Conservation (phyloP, 169 alveolate species). For the Plasmodium cynomolgi region DNA sequence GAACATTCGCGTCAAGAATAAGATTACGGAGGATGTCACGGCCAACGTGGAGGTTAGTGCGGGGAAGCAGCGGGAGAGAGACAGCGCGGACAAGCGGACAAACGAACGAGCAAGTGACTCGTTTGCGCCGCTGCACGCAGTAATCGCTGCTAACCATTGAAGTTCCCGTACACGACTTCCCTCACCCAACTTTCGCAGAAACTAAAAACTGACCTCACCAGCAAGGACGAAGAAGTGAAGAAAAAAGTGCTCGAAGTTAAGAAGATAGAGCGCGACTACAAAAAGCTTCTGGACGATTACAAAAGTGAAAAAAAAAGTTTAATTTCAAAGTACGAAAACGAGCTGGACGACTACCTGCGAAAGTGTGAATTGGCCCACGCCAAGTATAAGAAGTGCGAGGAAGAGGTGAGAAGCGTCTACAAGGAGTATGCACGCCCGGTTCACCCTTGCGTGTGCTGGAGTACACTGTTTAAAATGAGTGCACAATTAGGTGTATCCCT, state of each 20-base stretch:
- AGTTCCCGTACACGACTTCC: background rate
- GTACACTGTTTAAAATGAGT: background rate
- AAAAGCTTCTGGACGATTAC: slow-evolving; percentile 56
- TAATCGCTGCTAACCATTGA: background rate
- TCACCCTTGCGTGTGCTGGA: background rate
- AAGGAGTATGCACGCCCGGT: background rate
- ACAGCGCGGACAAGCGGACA: background rate
- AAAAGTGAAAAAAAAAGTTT: slow-evolving; percentile 58
- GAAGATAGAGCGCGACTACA: slow-evolving; percentile 62
- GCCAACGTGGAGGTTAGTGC: slow-evolving; percentile 42
- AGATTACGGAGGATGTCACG: slow-evolving; percentile 51
- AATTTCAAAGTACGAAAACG: slow-evolving; percentile 67
- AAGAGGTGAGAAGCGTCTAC: slow-evolving; percentile 20
- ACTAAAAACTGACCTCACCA: slow-evolving; percentile 23
- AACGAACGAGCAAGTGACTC: background rate
- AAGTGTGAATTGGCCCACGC: slow-evolving; percentile 67
- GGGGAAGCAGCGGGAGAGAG: background rate
- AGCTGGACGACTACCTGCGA: slow-evolving; percentile 37
- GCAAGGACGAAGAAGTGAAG: slow-evolving; percentile 62
- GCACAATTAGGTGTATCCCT: background rate
- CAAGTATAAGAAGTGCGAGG: slow-evolving; percentile 55
- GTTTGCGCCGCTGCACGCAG: background rate
- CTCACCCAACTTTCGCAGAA: slow-evolving; percentile 3
- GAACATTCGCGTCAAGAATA: slow-evolving; percentile 39
- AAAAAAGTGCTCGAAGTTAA: slow-evolving; percentile 39